phyloP scores from a whole-genome alignment of 306 rosid species.

The Sesbania bispinosa region DNA sequence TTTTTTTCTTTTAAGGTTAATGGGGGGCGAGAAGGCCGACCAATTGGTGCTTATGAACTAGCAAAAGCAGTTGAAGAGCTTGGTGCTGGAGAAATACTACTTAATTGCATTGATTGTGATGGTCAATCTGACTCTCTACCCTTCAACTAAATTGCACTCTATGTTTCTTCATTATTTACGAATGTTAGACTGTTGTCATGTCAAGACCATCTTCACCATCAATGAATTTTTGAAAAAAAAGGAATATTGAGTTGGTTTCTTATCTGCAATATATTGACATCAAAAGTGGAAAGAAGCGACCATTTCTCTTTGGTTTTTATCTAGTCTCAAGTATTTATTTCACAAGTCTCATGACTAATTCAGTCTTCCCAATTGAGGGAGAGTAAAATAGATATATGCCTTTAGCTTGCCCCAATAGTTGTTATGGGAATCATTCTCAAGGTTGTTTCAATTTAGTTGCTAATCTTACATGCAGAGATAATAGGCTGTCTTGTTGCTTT shows the following conservation, averaged over 20 bases:
- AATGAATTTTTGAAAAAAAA: background rate
- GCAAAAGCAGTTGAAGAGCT: conserved; percentile 93
- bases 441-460: background rate
- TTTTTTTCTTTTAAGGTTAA: conserved; percentile 54
- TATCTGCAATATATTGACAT: too few species aligned
- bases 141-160: background rate
- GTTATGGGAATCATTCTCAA: background rate
- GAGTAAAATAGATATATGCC: background rate
- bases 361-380: background rate
- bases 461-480: background rate
- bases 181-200: background rate
- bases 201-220: background rate
- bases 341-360: background rate
- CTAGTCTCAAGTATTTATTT: background rate
- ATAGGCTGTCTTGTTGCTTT: background rate
- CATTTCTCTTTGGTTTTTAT: background rate
- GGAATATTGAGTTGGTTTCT: background rate
- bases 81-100: conserved; percentile 97
- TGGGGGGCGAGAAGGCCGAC: conserved; percentile 93
- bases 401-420: background rate
- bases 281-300: background rate
- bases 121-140: conserved; percentile 47
- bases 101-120: conserved; percentile 95
- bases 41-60: conserved; percentile 95
- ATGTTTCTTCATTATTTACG: background rate